These are phyloP conservation scores for Penicillium sp. DNA, from an alignment of 2,329 filamentous ascomycete species.

Conservation along the genomic window DNA sequence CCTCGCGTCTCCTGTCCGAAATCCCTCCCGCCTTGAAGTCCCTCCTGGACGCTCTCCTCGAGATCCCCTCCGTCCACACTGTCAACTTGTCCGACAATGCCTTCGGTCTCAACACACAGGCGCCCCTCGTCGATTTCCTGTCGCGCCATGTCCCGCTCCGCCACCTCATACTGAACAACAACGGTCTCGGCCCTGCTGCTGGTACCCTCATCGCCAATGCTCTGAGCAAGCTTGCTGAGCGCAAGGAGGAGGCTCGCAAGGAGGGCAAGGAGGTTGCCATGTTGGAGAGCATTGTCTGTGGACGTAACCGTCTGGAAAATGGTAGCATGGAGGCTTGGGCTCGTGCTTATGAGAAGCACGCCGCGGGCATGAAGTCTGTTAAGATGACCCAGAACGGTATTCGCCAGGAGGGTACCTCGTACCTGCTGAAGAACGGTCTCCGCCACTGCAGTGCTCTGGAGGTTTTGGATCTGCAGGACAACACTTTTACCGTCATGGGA, in stretches of 20 bases:
- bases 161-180: constrained; percentile 97
- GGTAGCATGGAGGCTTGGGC: constrained; percentile 97
- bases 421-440: constrained; percentile 79
- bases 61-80: constrained; percentile 84
- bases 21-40: constrained; percentile 88
- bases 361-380: constrained; percentile 76
- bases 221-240: constrained; percentile 78
- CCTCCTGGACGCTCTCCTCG: constrained; percentile 83
- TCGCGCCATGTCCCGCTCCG: constrained; percentile 86
- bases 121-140: constrained; percentile 90
- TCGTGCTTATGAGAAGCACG: constrained; percentile 80
- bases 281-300: constrained; percentile 96
- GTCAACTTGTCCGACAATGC: constrained; percentile 98
- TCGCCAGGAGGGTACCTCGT: constrained; percentile 86
- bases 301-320: constrained; percentile 92
- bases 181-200: constrained; percentile 90
- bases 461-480: constrained; percentile 92
- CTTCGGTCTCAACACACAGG: constrained; percentile 93
- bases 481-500: constrained; percentile 87
- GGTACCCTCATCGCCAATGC: constrained; percentile 89
- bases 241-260: constrained; percentile 74
- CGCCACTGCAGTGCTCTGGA: constrained; percentile 71
- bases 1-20: constrained; percentile 87
- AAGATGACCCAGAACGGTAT: constrained; percentile 99
- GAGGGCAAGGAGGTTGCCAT: constrained; percentile 73